Conservation (phyloP, 768 basidiomycete genomes). For the Boletus sp. region DNA sequence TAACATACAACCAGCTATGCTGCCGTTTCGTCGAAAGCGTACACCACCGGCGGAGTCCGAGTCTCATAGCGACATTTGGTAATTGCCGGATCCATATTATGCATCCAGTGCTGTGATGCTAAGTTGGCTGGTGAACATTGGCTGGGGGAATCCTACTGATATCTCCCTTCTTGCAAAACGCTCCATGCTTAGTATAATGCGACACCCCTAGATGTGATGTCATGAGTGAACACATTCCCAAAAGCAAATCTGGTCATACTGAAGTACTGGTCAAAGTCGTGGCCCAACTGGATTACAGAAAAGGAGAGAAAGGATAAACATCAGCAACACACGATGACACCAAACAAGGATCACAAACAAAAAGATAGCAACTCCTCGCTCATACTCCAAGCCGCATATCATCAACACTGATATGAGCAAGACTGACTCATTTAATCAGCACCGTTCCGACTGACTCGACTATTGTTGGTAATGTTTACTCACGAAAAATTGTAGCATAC, state of each 20-base stretch:
- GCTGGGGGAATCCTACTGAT: background rate
- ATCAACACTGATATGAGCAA: background rate
- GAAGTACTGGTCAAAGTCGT: slow-evolving; percentile 8
- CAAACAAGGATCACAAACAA: slow-evolving; percentile 10
- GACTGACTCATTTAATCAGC: slow-evolving; percentile 2
- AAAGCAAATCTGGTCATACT: slow-evolving; percentile 4
- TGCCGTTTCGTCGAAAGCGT: too few relatives aligned
- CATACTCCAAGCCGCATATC: background rate
- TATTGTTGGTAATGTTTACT: background rate
- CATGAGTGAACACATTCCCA: background rate
- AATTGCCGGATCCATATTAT: background rate
- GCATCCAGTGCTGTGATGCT: background rate
- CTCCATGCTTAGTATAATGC: slow-evolving; percentile 23
- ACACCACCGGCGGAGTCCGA: too few relatives aligned
- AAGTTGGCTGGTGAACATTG: slow-evolving; percentile 13
- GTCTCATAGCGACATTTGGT: background rate
- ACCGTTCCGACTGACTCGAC: background rate
- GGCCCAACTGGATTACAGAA: slow-evolving; percentile 10
- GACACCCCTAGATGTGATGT: slow-evolving; percentile 21
- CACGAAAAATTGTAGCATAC: slow-evolving; percentile 7
- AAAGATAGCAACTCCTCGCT: background rate
- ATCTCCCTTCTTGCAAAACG: slow-evolving; percentile 12
- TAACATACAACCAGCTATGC: background rate
- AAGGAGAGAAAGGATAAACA: background rate
- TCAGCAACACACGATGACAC: slow-evolving; percentile 1